Base-by-base conservation (phyloP, 371 early-diverging fungal species). In the Smittium mucronatum region DNA sequence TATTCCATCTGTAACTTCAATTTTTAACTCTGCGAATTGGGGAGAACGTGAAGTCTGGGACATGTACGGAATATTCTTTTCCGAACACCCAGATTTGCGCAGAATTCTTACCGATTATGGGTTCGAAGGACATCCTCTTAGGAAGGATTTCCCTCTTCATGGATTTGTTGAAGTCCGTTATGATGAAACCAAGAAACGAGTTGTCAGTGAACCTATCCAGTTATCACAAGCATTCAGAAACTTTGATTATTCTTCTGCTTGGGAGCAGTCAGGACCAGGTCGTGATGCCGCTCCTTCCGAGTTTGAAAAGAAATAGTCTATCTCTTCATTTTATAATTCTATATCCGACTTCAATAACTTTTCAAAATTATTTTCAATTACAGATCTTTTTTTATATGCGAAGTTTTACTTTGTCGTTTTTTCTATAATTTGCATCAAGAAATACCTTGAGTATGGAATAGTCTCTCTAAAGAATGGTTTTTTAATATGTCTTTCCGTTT, bases 61-160 rank as follows among this genome's bases (percentile, higher is more conserved):
- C 78, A 97, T 98, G 97, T 98, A 87, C 79, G 98, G 98, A 73
- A 86, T 98, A 72, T 93, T 92, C 81, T 98, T 96, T 76, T 83
- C 87, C 1, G 91, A 89, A 67, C 98, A 98, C 75, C 98, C 98
- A 21, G 98, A 98, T 83, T 81, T 98, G 73, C 79, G 98, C 64
- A 85, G 98, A 70, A 97, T 98, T 75, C 85, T 98, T 82, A 96
- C 97, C 64, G 98, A 98, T 81, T 98, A 97, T 76, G 98, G 98
- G 63, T 98, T 97, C 73, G 94, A 94, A 81, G 98, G 98, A 21
- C 89, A 97, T 80, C 97, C 98, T 64, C 76, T 98, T 74, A 85
- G 98, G 75, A 98, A 98, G 85, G 98, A 98, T 75, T 97, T 98
- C 86, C 98, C 98, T 66, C 82, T 96, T 61, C 94, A 95, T 36